phyloP scores from a whole-genome alignment of 805 yeast species.

The Candida odintsovae region DNA sequence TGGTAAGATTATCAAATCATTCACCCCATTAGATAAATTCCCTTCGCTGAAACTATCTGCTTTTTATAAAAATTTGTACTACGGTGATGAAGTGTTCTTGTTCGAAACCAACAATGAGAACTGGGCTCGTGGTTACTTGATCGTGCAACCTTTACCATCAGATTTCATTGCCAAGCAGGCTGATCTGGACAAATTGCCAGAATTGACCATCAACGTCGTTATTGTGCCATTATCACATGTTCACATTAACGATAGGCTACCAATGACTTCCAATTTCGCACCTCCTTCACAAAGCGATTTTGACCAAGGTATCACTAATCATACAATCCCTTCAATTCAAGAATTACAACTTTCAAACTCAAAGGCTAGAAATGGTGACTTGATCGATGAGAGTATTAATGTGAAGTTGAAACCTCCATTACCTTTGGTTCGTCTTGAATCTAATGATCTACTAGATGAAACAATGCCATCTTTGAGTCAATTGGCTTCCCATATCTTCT shows the following conservation, averaged over 20 bases:
- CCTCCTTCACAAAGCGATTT: constrained; percentile 25
- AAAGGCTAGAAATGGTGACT: constrained; percentile 26
- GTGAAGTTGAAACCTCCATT: constrained; percentile 43
- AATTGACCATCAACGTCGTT: constrained; percentile 43
- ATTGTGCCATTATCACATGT: constrained; percentile 58
- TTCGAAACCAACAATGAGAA: constrained; percentile 56
- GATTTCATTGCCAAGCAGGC: constrained; percentile 58
- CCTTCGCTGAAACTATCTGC: constrained; percentile 29
- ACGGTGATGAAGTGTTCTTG: constrained; percentile 73
- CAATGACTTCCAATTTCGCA: constrained; percentile 31
- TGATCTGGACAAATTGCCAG: constrained; percentile 59
- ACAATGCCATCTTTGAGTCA: constrained; percentile 51
- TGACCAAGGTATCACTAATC: constrained; percentile 10
- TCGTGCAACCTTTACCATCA: constrained; percentile 63
- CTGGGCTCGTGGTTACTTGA: constrained; percentile 79
- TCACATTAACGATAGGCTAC: constrained; percentile 36
- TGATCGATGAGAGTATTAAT: constrained; percentile 16
- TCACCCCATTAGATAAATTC: constrained; percentile 37
- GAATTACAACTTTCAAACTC: constrained; percentile 27
- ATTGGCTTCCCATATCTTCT: constrained; percentile 58
- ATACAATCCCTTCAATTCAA: constrained; percentile 29
- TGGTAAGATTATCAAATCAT: constrained; percentile 39
- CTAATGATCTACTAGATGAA: constrained; percentile 47
- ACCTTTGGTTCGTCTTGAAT: constrained; percentile 43
- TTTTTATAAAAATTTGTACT: constrained; percentile 49